A percentile compares a stretch with the other conserved stretches of the same genome.
phyloP scores from a whole-genome alignment of 192 early-diverging fungal species.

The Glomus cerebriforme region DNA sequence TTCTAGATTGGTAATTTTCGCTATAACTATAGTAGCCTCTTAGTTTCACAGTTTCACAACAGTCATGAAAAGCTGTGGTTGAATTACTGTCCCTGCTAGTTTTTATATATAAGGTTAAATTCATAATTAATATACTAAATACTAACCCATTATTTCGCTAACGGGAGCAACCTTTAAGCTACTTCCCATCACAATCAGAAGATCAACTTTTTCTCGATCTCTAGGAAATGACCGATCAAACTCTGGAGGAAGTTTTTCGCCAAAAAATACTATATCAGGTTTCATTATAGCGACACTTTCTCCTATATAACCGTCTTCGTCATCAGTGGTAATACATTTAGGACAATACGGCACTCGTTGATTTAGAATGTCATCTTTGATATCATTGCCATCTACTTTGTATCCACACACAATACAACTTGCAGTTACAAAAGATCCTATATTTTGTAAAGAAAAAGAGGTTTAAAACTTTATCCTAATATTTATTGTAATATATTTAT shows the following conservation, averaged over 20 bases:
- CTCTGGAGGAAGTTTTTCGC: constrained; percentile 82
- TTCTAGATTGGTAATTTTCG: neutral
- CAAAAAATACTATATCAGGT: constrained; percentile 98
- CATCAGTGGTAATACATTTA: constrained; percentile 53
- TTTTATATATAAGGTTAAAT: neutral
- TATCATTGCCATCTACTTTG: constrained; percentile 72
- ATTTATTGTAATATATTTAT: neutral
- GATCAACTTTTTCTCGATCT: constrained; percentile 79
- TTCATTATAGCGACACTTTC: constrained; percentile 72
- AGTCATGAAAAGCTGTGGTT: no score
- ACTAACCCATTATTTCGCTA: constrained; percentile 76
- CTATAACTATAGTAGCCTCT: no score
- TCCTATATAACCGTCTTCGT: constrained; percentile 52
- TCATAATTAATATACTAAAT: neutral
- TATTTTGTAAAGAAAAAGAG: neutral
- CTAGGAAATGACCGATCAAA: constrained; percentile 73
- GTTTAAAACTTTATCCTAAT: neutral
- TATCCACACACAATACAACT: constrained; percentile 85
- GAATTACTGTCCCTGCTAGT: no score
- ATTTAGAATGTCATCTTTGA: constrained; percentile 78
- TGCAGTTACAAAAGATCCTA: constrained; percentile 92
- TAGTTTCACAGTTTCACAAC: no score
- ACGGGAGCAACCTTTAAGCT: constrained; percentile 96
- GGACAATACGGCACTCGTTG: constrained; percentile 78
- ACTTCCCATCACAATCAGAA: constrained; percentile 94